Evolutionary conservation across 2,329 filamentous ascomycete genomes (phyloP).

Genomic region (Chaetomium olivaceum): DNA sequence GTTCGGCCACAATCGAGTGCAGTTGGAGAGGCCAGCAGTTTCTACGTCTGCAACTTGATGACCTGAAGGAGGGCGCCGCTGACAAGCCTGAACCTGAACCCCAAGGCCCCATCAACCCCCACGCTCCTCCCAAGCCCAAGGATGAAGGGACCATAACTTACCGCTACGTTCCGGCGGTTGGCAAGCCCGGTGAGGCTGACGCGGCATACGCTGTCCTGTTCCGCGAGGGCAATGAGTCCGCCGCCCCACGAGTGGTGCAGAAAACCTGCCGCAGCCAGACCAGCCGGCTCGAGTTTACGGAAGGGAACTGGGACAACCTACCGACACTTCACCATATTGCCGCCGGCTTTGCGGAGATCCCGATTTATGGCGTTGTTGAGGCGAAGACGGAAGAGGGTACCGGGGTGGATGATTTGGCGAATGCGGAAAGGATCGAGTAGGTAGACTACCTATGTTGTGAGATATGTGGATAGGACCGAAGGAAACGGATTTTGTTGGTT

Average conservation of each 20-base stretch:
- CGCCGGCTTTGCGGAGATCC: conserved; percentile 53
- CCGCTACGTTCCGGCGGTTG: conserved; percentile 58
- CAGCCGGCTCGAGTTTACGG: conserved; percentile 50
- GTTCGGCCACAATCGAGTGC: not conserved
- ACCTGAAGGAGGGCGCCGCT: not conserved
- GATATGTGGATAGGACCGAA: not conserved
- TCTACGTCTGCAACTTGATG: conserved; percentile 5
- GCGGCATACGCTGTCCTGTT: conserved; percentile 52
- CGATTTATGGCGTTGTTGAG: conserved; percentile 56
- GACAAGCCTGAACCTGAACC: not conserved
- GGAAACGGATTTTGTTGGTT: not conserved
- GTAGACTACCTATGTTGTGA: not conserved
- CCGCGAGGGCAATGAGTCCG: conserved; percentile 39
- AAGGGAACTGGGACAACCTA: conserved; percentile 53
- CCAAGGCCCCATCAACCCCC: not conserved
- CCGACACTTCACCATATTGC: conserved; percentile 63
- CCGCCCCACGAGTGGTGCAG: conserved; percentile 33
- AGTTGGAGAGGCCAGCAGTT: conserved; percentile 8
- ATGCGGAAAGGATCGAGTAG: conserved; percentile 38
- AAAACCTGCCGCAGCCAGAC: conserved; percentile 41
- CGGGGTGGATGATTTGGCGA: conserved; percentile 52
- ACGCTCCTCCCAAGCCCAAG: not conserved
- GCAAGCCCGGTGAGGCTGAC: conserved; percentile 52
- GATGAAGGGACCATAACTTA: conserved; percentile 39
- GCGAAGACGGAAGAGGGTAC: conserved; percentile 57